Evolutionary conservation across 208 protist genomes (phyloP).

Genomic region (Perkinsela sp.): DNA sequence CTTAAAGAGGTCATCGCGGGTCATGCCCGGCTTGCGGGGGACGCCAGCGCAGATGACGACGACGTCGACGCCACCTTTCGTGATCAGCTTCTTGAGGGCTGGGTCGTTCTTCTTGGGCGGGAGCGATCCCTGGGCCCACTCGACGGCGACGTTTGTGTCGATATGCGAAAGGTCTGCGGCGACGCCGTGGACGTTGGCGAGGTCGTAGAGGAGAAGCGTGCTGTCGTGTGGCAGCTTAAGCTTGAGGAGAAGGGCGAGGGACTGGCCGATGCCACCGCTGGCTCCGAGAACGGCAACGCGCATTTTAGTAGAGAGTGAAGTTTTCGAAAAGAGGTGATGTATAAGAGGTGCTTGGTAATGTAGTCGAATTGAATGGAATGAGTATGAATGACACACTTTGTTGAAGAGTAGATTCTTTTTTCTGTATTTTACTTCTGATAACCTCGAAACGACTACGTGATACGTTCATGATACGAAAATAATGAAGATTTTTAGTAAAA

Average conservation of each 20-base stretch:
- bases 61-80: constrained; percentile 32
- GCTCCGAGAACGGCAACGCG: constrained; percentile 72
- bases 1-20: constrained; percentile 48
- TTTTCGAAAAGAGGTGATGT: too few species aligned
- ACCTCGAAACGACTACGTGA: too few species aligned
- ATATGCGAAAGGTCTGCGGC: constrained; percentile 41
- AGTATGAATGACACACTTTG: too few species aligned
- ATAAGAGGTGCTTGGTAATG: too few species aligned
- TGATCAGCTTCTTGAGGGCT: constrained; percentile 6
- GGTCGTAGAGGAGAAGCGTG: constrained; percentile 57
- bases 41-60: constrained; percentile 61
- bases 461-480: too few species aligned
- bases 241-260: constrained; percentile 75
- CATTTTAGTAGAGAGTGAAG: constrained; percentile 3
- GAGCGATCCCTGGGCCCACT: constrained; percentile 5
- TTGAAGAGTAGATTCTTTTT: too few species aligned
- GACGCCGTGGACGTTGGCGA: constrained; percentile 24
- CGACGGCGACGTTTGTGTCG: constrained; percentile 12
- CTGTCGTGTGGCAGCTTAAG: constrained; percentile 23
- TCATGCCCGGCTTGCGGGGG: constrained; percentile 56
- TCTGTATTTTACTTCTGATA: too few species aligned
- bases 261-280: constrained; percentile 80
- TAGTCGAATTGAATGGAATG: too few species aligned
- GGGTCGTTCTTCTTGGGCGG: constrained; percentile 14
- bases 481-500: too few species aligned